Conservation (phyloP, 73 alveolate species). For the Urostyla sp. region DNA sequence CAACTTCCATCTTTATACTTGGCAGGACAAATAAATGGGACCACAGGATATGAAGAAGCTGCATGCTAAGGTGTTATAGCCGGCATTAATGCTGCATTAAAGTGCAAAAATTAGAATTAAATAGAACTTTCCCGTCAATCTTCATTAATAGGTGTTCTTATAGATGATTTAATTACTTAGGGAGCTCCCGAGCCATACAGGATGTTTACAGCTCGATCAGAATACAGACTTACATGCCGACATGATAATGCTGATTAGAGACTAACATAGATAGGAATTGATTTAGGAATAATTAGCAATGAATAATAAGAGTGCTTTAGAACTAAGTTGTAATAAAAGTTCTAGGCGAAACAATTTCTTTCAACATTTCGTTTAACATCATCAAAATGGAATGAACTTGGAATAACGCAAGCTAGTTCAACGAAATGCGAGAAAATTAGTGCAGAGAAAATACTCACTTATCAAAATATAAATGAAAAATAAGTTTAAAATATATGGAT, state of each 20-base stretch:
- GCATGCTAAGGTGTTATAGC: slow-evolving; percentile 77
- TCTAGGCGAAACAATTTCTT: slow-evolving; percentile 36
- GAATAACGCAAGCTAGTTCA: slow-evolving; percentile 49
- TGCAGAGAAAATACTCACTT: slow-evolving; percentile 45
- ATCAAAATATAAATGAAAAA: slow-evolving; percentile 36
- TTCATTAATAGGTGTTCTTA: slow-evolving; percentile 71
- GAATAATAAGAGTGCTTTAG: slow-evolving; percentile 33
- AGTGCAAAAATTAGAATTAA: slow-evolving; percentile 32
- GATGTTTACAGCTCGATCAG: slow-evolving; percentile 78
- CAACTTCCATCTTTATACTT: slow-evolving; percentile 44
- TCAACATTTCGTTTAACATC: slow-evolving; percentile 40
- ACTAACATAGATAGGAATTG: slow-evolving; percentile 61
- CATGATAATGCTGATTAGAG: slow-evolving; percentile 79
- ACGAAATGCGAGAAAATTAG: slow-evolving; percentile 18
- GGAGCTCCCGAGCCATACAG: slow-evolving; percentile 81
- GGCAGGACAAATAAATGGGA: slow-evolving; percentile 80
- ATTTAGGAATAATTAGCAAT: slow-evolving; percentile 58
- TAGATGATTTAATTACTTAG: slow-evolving; percentile 67
- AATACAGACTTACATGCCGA: slow-evolving; percentile 62
- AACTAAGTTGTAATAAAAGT: slow-evolving; percentile 39
- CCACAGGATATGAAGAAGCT: slow-evolving; percentile 84
- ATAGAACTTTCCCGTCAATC: slow-evolving; percentile 50
- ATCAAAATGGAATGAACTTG: slow-evolving; percentile 56
- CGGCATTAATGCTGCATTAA: slow-evolving; percentile 69
- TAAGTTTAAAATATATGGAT: slow-evolving; percentile 45